These are phyloP conservation scores for Typha latifolia DNA, from an alignment of 176 grass and related monocot species.

Conservation along the genomic window DNA sequence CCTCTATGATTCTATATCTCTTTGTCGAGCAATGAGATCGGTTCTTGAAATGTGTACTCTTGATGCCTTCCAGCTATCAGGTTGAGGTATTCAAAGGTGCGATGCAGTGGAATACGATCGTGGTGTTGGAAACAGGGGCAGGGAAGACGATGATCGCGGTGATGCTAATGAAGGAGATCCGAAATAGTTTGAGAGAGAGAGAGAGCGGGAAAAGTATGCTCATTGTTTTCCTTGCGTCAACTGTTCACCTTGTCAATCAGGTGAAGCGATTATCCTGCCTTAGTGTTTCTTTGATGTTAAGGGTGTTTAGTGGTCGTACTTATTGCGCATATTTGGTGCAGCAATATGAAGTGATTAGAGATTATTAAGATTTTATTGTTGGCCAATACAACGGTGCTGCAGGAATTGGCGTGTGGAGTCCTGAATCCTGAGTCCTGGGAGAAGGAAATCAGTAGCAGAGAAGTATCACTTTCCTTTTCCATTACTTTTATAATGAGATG, in stretches of 20 bases:
- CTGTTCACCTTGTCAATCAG: conserved; percentile 54
- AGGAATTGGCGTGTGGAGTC: conserved; percentile 32
- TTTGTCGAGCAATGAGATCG: background rate
- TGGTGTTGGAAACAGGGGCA: conserved; percentile 44
- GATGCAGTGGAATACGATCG: conserved; percentile 53
- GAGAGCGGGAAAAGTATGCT: conserved; percentile 17
- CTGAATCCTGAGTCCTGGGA: conserved; percentile 26
- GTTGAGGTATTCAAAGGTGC: conserved; percentile 44
- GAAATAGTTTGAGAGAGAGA: conserved; percentile 15
- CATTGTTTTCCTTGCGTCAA: conserved; percentile 53
- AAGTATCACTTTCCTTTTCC: conserved; percentile 11
- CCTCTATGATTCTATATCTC: background rate
- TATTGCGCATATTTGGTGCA: background rate
- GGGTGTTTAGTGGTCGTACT: background rate
- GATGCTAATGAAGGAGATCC: conserved; percentile 49
- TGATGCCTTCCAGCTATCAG: conserved; percentile 34
- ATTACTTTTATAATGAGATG: background rate
- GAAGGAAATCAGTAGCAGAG: conserved; percentile 30
- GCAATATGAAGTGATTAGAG: conserved; percentile 40
- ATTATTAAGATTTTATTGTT: conserved; percentile 38
- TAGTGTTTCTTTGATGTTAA: background rate
- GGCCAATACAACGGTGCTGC: conserved; percentile 34
- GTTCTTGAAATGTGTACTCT: background rate
- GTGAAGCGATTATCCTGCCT: conserved; percentile 6
- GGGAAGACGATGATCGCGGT: conserved; percentile 59